These are phyloP conservation scores for Panaeolus cyanescens DNA, from an alignment of 768 basidiomycete species.

Conservation along the genomic window DNA sequence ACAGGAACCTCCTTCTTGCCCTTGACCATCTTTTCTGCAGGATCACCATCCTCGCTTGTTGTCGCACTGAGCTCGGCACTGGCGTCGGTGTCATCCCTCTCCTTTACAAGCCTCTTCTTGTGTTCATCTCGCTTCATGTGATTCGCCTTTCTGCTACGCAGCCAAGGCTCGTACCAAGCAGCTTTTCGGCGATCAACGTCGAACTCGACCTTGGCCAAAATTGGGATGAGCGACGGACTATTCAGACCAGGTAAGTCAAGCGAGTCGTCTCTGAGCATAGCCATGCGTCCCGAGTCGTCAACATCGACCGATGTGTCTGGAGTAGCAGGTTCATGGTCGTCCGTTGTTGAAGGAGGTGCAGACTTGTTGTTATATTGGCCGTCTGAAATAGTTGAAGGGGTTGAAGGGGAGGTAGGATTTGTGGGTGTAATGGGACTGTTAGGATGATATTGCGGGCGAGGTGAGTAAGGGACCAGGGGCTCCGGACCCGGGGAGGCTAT, in stretches of 20 bases:
- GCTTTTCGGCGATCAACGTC: conserved; percentile 85
- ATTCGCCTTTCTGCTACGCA: conserved; percentile 62
- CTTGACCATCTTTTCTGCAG: conserved; percentile 6
- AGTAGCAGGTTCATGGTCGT: conserved; percentile 48
- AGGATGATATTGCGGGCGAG: conserved; percentile 31
- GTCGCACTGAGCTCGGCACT: conserved; percentile 6
- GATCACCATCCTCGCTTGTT: conserved; percentile 1
- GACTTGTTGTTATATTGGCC: conserved; percentile 49
- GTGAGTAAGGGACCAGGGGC: conserved; percentile 22
- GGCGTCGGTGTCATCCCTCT: background rate
- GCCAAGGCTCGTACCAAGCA: conserved; percentile 86
- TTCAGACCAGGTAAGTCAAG: conserved; percentile 68
- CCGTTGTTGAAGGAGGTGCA: conserved; percentile 46
- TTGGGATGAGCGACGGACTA: conserved; percentile 69
- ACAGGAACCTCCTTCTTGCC: conserved; percentile 1
- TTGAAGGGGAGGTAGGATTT: conserved; percentile 49
- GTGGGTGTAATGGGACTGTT: conserved; percentile 19
- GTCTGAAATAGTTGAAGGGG: conserved; percentile 57
- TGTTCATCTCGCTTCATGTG: conserved; percentile 60
- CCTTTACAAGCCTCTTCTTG: conserved; percentile 27
- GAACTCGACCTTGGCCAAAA: conserved; percentile 94
- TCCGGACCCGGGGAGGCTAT: conserved; percentile 42
- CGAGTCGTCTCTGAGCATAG: conserved; percentile 38
- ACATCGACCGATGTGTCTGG: conserved; percentile 52
- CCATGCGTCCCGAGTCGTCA: conserved; percentile 27